phyloP scores from a whole-genome alignment of 2,329 filamentous ascomycete genomes.

The Monosporascus sp. region DNA sequence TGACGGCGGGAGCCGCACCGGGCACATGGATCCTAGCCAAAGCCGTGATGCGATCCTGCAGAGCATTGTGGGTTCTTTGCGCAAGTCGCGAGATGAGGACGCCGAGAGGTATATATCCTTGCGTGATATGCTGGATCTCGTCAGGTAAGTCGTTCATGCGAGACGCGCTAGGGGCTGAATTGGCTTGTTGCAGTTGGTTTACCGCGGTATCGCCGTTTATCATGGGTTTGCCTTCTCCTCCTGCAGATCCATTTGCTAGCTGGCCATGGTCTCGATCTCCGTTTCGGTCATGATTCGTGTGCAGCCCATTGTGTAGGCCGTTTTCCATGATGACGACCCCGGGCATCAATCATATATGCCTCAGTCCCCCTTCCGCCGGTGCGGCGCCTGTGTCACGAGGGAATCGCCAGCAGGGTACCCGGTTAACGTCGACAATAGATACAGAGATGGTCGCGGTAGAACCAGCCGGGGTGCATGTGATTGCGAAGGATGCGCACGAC shows the following conservation, averaged over 20 bases:
- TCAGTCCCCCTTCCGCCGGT: constrained; percentile 29
- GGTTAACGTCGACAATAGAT: background rate
- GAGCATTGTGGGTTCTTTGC: constrained; percentile 75
- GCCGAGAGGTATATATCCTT: constrained; percentile 71
- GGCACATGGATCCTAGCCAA: constrained; percentile 65
- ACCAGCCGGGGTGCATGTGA: background rate
- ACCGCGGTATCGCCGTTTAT: constrained; percentile 18
- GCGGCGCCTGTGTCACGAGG: constrained; percentile 20
- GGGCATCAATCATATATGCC: constrained; percentile 37
- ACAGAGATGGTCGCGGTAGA: background rate
- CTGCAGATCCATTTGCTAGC: constrained; percentile 22
- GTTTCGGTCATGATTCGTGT: constrained; percentile 49
- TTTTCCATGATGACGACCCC: constrained; percentile 52
- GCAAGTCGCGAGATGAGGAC: constrained; percentile 72
- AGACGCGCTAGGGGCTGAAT: constrained; percentile 16
- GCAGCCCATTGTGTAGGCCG: constrained; percentile 47
- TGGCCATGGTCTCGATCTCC: constrained; percentile 47
- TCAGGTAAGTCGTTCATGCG: constrained; percentile 56
- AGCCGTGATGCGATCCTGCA: constrained; percentile 65
- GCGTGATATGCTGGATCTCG: constrained; percentile 66
- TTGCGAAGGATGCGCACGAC: background rate
- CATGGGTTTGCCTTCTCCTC: constrained; percentile 25
- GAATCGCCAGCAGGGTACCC: constrained; percentile 11
- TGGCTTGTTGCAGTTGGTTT: constrained; percentile 17
- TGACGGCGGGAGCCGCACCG: constrained; percentile 37